Conservation (phyloP, 176 grass and related monocot species). For the Musa schizocarpa region DNA sequence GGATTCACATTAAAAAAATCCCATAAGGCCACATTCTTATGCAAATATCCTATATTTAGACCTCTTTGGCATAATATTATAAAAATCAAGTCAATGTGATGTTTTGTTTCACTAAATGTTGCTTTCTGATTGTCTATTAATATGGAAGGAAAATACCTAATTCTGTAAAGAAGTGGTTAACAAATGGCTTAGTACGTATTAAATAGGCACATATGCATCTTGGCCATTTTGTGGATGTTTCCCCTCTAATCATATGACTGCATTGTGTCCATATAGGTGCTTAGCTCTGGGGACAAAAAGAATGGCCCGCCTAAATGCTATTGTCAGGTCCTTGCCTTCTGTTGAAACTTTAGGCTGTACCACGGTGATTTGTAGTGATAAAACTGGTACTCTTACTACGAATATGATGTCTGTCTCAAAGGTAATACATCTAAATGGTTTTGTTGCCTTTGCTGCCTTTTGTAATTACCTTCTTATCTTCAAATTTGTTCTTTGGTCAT, state of each 20-base stretch:
- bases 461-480: background rate
- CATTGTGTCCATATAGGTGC: constrained; percentile 49
- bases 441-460: background rate
- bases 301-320: constrained; percentile 95
- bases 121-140: background rate
- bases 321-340: constrained; percentile 90
- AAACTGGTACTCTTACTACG: constrained; percentile 95
- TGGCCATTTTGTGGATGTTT: background rate
- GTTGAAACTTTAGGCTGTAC: constrained; percentile 97
- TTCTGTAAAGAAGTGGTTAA: background rate
- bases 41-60: no score
- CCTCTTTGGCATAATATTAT: no score
- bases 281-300: constrained; percentile 98
- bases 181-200: background rate
- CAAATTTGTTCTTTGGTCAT: constrained; percentile 20
- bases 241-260: background rate
- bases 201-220: background rate
- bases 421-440: constrained; percentile 32
- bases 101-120: background rate
- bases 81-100: background rate
- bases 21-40: no score
- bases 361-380: constrained; percentile 96
- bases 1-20: no score
- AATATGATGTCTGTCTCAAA: constrained; percentile 99
- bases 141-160: background rate